Evolutionary conservation across 768 basidiomycete species (phyloP), one percentile per base, ranked within the genome.

Genomic region (Serendipita sp.): DNA sequence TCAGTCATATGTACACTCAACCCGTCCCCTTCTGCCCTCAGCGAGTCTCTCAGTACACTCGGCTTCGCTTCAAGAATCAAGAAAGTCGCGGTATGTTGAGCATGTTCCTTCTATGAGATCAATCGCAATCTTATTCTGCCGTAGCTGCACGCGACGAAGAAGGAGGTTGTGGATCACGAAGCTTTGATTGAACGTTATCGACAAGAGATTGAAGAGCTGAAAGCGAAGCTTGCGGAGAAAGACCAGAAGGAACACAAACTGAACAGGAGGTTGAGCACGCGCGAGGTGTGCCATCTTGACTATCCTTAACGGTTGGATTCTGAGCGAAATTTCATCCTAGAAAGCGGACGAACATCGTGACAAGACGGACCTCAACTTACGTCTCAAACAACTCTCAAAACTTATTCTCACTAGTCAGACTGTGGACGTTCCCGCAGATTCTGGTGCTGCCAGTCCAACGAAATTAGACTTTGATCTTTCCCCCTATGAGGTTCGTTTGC

Each of bases 1-100:
- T 92, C 90, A 45, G 94, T 99, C 15, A 87, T 98, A 62, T 96
- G 94, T 73, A 98, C 95, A 0, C 82, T 98, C 71, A 95, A 94
- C 69, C 92, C 95, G 0, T 89, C 93, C 60, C 72, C 78, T 1
- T 74, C 76, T 53, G 92, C 92, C 16, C 78, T 94, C 3, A 77
- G 83, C 5, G 95, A 98, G 75, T 90, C 85, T 4, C 84, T 85
- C 62, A 91, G 86, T 67, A 99, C 95, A 0, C 76, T 98, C 18
- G 82, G 86, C 44, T 98, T 99, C 70, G 95, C 95, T 2, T 87
- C 86, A 68, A 79, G 93, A 50, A 87, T 95, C 69, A 95, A 94
- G 80, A 85, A 82, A 68, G 94, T 97, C 44, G 83, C 90, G 67
- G 83, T 86, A 66, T 3, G 79, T 72, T 13, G 18, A 55, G 29